These are phyloP conservation scores for Talaromyces adpressus DNA, from an alignment of 495 filamentous ascomycete species.

Conservation along the genomic window DNA sequence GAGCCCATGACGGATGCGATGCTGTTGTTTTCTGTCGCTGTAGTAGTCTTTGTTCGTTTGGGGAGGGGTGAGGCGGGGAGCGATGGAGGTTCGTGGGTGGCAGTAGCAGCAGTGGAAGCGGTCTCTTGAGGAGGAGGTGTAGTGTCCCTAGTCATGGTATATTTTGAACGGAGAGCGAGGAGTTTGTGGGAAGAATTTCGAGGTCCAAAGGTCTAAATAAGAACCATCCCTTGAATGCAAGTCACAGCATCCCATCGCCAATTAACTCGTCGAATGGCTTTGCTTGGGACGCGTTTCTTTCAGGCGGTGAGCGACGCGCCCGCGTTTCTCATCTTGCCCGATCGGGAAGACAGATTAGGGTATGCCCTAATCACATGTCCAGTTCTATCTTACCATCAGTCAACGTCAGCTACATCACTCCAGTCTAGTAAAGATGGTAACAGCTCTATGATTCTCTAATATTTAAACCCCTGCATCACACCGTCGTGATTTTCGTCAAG, in stretches of 20 bases:
- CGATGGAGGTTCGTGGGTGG: conserved; percentile 44
- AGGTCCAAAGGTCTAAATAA: background rate
- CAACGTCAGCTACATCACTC: background rate
- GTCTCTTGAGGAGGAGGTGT: conserved; percentile 31
- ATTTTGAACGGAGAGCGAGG: background rate
- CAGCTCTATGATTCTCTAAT: background rate
- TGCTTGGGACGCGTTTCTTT: conserved; percentile 4
- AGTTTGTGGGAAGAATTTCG: background rate
- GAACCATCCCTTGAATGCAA: conserved; percentile 1
- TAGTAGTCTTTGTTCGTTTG: conserved; percentile 53
- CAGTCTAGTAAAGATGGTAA: background rate
- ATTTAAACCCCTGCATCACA: background rate
- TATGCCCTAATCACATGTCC: background rate
- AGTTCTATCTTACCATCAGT: background rate
- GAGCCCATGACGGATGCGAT: conserved; percentile 18
- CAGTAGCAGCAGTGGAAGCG: conserved; percentile 10
- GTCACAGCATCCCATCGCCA: background rate
- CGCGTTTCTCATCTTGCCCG: conserved; percentile 4
- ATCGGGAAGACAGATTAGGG: background rate
- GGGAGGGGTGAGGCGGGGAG: conserved; percentile 54
- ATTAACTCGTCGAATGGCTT: background rate
- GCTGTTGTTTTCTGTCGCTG: background rate
- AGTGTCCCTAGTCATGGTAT: conserved; percentile 49
- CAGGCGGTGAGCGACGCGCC: conserved; percentile 5
- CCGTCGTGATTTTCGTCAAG: background rate